phyloP scores from a whole-genome alignment of 2,329 filamentous ascomycete species.

The Trichoderma gracile region DNA sequence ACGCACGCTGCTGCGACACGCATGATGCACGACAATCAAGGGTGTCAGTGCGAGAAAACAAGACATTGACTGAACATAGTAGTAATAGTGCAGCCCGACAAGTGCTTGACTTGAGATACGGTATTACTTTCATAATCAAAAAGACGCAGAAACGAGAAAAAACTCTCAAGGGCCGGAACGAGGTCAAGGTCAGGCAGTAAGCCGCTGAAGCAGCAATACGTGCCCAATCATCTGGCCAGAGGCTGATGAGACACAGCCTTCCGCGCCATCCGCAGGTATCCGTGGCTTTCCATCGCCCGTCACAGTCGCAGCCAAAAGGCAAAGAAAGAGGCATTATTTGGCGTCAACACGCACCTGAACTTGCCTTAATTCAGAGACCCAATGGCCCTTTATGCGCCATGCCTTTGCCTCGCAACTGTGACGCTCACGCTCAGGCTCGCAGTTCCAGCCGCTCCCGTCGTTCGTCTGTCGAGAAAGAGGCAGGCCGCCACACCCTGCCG shows the following conservation, averaged over 20 bases:
- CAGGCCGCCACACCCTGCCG: slow-evolving; percentile 20
- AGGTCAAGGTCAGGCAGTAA: too few species aligned
- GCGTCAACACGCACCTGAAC: background rate
- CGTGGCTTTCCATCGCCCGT: slow-evolving; percentile 14
- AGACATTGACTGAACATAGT: too few species aligned
- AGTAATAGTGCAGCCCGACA: too few species aligned
- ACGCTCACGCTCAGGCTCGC: too few species aligned
- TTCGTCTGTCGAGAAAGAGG: background rate
- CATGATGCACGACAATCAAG: too few species aligned
- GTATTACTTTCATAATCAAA: too few species aligned
- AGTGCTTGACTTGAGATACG: too few species aligned
- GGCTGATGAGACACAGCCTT: slow-evolving; percentile 4
- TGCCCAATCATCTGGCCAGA: background rate
- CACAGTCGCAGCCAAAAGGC: background rate
- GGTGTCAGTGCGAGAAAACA: too few species aligned
- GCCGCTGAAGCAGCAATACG: background rate
- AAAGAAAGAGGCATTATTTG: slow-evolving; percentile 1
- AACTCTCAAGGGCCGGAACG: too few species aligned
- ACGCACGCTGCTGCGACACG: too few species aligned
- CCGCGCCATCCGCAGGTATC: slow-evolving; percentile 21
- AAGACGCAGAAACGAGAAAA: too few species aligned
- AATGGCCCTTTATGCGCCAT: background rate
- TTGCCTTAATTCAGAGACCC: background rate
- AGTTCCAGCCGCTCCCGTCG: background rate
- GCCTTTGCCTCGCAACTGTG: too few species aligned